These are phyloP conservation scores for Lactarius deliciosus DNA, from an alignment of 768 basidiomycete species.

Conservation along the genomic window DNA sequence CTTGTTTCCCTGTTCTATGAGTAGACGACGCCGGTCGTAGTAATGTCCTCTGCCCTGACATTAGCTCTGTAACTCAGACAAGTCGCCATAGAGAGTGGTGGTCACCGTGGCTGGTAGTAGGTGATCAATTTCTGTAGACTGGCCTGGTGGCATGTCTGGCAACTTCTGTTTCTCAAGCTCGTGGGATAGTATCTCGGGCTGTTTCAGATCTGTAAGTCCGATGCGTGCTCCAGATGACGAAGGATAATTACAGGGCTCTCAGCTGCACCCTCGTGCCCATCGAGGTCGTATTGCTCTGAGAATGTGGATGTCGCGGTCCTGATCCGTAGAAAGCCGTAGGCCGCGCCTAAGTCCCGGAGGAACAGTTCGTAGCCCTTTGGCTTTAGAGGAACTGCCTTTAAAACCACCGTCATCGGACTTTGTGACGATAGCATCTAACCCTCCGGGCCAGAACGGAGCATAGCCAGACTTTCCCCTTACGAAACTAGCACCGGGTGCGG, in stretches of 20 bases:
- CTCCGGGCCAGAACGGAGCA: conserved; percentile 94
- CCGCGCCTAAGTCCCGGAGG: conserved; percentile 86
- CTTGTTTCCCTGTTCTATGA: conserved; percentile 43
- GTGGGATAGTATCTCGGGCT: conserved; percentile 5
- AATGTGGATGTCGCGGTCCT: conserved; percentile 48
- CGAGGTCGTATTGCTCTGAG: conserved; percentile 33
- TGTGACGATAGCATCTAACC: conserved; percentile 62
- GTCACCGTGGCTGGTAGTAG: conserved; percentile 50
- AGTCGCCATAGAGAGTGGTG: conserved; percentile 6
- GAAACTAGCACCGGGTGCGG: conserved; percentile 75
- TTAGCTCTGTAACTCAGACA: conserved; percentile 18
- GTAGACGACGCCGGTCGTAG: conserved; percentile 52
- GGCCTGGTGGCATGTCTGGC: conserved; percentile 26
- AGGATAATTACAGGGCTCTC: conserved; percentile 7
- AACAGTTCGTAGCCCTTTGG: conserved; percentile 55
- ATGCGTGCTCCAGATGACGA: neutral
- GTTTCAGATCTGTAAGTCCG: conserved; percentile 6
- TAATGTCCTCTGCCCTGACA: conserved; percentile 49
- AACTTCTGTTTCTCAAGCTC: conserved; percentile 30
- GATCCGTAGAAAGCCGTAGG: conserved; percentile 64
- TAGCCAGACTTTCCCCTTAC: conserved; percentile 93
- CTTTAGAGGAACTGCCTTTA: conserved; percentile 41
- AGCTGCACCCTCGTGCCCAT: conserved; percentile 2
- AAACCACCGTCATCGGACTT: conserved; percentile 19
- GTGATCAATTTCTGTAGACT: conserved; percentile 64